Conservation (phyloP, 1,139 yeast species). For the Arxiozyma bovina region DNA sequence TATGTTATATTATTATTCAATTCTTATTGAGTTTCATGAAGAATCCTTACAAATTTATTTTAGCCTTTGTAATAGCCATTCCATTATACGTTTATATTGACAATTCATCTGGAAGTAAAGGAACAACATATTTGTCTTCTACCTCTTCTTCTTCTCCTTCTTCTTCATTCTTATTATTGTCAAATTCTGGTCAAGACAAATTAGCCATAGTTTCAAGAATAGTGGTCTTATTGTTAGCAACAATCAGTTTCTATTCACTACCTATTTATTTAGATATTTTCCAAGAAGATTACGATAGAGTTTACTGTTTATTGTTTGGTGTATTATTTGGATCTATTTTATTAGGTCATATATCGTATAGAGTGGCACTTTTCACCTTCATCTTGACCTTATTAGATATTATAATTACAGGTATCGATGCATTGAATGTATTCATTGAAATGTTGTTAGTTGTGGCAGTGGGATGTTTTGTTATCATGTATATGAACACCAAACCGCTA, state of each 20-base stretch:
- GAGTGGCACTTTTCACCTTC: not conserved
- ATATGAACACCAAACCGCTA: not conserved
- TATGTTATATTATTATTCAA: not conserved
- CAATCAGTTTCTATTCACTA: not conserved
- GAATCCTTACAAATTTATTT: not conserved
- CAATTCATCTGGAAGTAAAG: not conserved
- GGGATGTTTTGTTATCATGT: not conserved
- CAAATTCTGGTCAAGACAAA: not conserved
- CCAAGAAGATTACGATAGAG: not conserved
- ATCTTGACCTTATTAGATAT: not conserved
- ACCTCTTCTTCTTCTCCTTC: not conserved
- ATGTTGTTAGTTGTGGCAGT: not conserved
- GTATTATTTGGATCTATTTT: not conserved
- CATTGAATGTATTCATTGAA: too few species aligned
- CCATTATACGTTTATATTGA: not conserved
- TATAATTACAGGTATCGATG: not conserved
- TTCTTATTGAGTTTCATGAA: not conserved
- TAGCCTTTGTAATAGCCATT: not conserved
- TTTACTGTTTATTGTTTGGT: not conserved
- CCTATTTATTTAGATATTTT: not conserved
- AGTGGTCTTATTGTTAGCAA: not conserved
- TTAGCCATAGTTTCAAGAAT: not conserved
- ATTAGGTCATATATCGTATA: not conserved
- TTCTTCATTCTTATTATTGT: not conserved
- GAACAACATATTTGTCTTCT: not conserved